These are phyloP conservation scores for Ogataea parapolymorpha DNA, from an alignment of 805 yeast genomes.

Conservation along the genomic window DNA sequence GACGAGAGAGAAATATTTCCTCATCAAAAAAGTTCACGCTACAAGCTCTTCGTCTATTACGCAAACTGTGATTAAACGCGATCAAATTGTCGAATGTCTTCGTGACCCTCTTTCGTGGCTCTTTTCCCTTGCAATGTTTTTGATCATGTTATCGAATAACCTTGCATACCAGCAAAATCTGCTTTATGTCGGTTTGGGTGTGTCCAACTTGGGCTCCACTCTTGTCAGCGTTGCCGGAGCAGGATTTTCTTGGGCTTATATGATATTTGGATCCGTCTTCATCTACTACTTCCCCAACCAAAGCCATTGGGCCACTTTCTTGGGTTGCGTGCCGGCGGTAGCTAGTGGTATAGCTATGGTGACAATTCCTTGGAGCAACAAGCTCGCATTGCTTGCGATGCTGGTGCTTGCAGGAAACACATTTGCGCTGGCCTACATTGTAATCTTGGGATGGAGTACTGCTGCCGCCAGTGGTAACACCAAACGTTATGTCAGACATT, in stretches of 20 bases:
- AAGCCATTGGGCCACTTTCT: constrained; percentile 29
- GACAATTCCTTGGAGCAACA: constrained; percentile 42
- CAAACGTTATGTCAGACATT: constrained; percentile 47
- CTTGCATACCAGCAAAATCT: constrained; percentile 51
- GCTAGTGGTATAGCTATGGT: constrained; percentile 45
- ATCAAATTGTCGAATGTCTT: constrained; percentile 49
- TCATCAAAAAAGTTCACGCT: constrained; percentile 41
- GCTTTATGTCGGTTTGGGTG: constrained; percentile 42
- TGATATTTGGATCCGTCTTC: constrained; percentile 38
- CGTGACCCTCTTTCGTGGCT: constrained; percentile 48
- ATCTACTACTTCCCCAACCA: constrained; percentile 34
- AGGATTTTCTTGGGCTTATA: constrained; percentile 38
- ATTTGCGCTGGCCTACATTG: constrained; percentile 29
- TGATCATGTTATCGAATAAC: constrained; percentile 50
- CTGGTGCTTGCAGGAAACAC: constrained; percentile 45
- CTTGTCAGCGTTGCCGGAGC: constrained; percentile 53
- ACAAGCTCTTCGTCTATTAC: constrained; percentile 40
- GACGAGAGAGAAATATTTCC: constrained; percentile 48
- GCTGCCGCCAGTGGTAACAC: constrained; percentile 45
- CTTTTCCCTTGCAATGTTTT: constrained; percentile 38
- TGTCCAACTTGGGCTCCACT: constrained; percentile 43
- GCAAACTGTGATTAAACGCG: constrained; percentile 43
- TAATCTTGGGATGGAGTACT: constrained; percentile 25
- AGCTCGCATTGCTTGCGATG: constrained; percentile 45
- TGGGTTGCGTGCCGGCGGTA: constrained; percentile 29